phyloP scores from a whole-genome alignment of 1,284 basidiomycete species.

The Meira nashicola region DNA sequence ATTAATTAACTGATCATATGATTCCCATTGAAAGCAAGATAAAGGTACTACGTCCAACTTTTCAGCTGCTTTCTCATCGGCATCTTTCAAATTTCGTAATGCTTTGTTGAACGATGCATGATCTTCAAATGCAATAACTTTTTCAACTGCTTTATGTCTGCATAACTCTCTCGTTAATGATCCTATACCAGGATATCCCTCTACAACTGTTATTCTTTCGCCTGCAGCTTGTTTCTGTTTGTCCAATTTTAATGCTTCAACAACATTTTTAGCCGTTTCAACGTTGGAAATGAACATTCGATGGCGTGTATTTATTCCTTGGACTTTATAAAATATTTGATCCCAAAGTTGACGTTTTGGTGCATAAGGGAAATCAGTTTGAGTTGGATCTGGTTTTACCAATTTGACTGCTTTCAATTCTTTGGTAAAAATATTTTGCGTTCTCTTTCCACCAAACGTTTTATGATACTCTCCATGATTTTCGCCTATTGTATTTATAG shows the following conservation, averaged over 20 bases:
- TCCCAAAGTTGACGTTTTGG: background rate
- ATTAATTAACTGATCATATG: background rate
- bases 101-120: constrained; percentile 13
- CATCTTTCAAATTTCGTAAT: background rate
- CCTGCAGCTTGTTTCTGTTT: constrained; percentile 17
- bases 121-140: constrained; percentile 43
- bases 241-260: constrained; percentile 24
- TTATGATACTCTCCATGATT: too few relatives aligned
- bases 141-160: constrained; percentile 39
- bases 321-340: background rate
- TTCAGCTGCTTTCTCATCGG: too few relatives aligned
- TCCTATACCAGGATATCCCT: constrained; percentile 48
- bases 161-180: constrained; percentile 39
- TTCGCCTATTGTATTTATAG: too few relatives aligned
- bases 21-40: background rate
- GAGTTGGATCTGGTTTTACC: too few relatives aligned
- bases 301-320: constrained; percentile 1
- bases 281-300: constrained; percentile 42
- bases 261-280: constrained; percentile 25
- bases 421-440: too few relatives aligned
- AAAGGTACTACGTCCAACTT: too few relatives aligned
- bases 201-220: constrained; percentile 40
- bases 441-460: too few relatives aligned
- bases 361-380: background rate
- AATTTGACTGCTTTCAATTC: too few relatives aligned